phyloP scores from a whole-genome alignment of 441 rosid species.

The Arabidopsis lyrata region DNA sequence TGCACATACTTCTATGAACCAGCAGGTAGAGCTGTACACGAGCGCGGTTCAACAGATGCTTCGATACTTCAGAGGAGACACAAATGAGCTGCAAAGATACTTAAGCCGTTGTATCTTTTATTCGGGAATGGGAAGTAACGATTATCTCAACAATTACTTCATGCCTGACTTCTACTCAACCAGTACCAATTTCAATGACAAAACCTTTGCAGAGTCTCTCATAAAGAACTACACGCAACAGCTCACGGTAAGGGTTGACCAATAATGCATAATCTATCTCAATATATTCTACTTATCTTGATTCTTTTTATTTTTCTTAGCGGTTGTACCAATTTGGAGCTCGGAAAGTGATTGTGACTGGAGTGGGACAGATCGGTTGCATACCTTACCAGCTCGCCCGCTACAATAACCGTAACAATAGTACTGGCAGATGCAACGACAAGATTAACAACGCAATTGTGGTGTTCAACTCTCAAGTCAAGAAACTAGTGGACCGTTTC shows the following conservation, averaged over 20 bases:
- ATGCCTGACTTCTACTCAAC: conserved; percentile 81
- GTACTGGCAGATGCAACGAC: conserved; percentile 81
- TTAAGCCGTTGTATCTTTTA: conserved; percentile 75
- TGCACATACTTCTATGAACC: conserved; percentile 78
- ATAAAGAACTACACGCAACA: conserved; percentile 75
- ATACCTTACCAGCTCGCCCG: conserved; percentile 90
- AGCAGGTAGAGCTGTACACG: conserved; percentile 59
- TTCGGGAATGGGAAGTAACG: conserved; percentile 88
- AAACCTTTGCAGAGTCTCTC: conserved; percentile 68
- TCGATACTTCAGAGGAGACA: conserved; percentile 73
- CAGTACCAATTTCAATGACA: conserved; percentile 55
- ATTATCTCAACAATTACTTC: conserved; percentile 88
- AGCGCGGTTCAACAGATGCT: conserved; percentile 59
- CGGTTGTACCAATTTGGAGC: conserved; percentile 72
- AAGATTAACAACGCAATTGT: conserved; percentile 68
- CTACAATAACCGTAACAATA: conserved; percentile 57
- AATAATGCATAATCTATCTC: background rate
- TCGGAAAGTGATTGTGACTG: conserved; percentile 77
- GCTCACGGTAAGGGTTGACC: conserved; percentile 47
- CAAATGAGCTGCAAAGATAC: conserved; percentile 53
- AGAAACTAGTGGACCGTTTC: conserved; percentile 58
- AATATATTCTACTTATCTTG: background rate
- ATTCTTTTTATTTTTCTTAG: conserved; percentile 42
- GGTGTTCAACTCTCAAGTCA: conserved; percentile 71
- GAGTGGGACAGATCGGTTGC: conserved; percentile 88